Evolutionary conservation across 1,284 basidiomycete species (phyloP), one percentile per base, ranked within the genome.

Genomic region (Peniophora sp.): DNA sequence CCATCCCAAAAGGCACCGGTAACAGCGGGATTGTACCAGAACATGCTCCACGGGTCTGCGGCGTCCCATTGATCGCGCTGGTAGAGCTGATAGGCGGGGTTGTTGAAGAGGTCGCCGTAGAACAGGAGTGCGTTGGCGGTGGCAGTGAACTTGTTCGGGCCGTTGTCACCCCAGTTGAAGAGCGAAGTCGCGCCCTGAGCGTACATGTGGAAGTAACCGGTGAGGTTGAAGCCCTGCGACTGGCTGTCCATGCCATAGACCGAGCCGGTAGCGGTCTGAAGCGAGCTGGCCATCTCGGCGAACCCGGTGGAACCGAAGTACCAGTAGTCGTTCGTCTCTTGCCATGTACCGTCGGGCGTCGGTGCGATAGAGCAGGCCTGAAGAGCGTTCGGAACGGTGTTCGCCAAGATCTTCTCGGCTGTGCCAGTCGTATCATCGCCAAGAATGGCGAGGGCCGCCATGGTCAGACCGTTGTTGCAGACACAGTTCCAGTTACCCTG

Each of bases 401-500:
- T 67, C 36, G 69, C 68, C 46, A 97, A 79, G 41, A 97, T 72
- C 54, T 79, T 69, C 55, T 75, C 62, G 0, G 95, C 88, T 36
- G 73, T 73, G 44, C 86, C 85, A 2, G 88, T 85, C 12, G 78
- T 80, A 62, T 97, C 95, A 52, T 95, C 89, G 53, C 79, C 83
- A 18, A 92, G 71, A 61, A 99, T 92, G 44, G 96, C 94, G 45
- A 99, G 82, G 0, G 97, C 81, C 49, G 80, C 97, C 62, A 97
- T 68, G 23, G 90, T 90, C 58, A 99, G 72, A 55, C 96, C 96
- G 51, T 83, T 81, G 67, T 98, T 99, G 74, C 87, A 93, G 55
- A 98, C 92, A 61, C 96, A 98, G 69, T 98, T 98, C 95, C 95
- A 98, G 74, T 98, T 98, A 41, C 96, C 87, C 35, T 69, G 70